Evolutionary conservation across 2,329 filamentous ascomycete genomes (phyloP), one percentile per base, ranked within the genome.

Genomic region (Colletotrichum tabaci): DNA sequence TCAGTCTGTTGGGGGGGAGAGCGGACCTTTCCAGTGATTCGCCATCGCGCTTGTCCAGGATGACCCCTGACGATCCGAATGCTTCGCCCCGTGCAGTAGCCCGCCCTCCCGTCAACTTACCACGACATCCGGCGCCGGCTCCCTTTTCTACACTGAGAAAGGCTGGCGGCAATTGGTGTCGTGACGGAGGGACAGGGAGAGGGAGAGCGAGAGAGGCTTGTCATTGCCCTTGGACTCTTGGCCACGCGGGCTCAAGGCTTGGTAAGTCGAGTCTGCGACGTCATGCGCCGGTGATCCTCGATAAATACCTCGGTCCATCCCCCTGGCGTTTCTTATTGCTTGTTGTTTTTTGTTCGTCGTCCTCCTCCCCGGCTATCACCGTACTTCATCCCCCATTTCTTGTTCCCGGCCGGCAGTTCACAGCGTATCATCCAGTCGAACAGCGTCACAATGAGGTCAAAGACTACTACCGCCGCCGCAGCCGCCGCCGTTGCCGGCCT

Each of bases 401-500:
- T 26, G 26, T 26, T 26, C 5, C 15, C 21, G 42, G 18, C n/a
- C 49, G 26, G 23, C 13, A 35, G 53, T 16, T 5, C 30, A 23
- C 15, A 60, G 30, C 46, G 5, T 40, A 9, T 30, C 26, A 26
- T 3, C 47, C 47, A 49, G n/a, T 18, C 16, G 30, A 38, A 60
- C 30, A 38, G 21, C 18, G 4, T 30, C 30, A 30, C 40, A 18
- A 71, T 71, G 68, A 71, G 58, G 52, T 16, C 47, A 26, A 68
- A 49, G 44, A 69, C 44, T 35, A 62, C 35, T 15, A 21, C 58
- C 21, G 46, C 58, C 30, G 30, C 30, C 30, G 30, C 30, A 2
- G 23, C 23, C 49, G 21, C 55, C 30, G 56, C 68, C 46, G 46
- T 60, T 21, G 30, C 77, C 38, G 46, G 77, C 55, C 76, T 77